These are phyloP conservation scores for Kernera saxatilis DNA, from an alignment of 345 rosid genomes.

Conservation along the genomic window DNA sequence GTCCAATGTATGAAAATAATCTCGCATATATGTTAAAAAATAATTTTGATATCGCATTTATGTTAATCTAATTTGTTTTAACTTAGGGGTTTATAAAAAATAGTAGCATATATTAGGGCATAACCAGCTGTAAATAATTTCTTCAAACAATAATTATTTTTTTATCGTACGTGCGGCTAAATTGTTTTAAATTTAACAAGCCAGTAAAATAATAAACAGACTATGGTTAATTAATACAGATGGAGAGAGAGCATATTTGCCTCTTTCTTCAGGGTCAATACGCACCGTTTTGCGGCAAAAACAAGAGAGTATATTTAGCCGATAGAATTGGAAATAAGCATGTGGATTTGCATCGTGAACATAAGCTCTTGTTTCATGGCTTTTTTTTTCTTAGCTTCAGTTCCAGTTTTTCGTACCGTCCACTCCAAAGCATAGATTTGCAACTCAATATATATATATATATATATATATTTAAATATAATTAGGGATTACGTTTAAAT, in stretches of 20 bases:
- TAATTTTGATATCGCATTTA: neutral
- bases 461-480: neutral
- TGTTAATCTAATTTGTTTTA: neutral
- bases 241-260: conserved; percentile 1
- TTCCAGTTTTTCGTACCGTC: conserved; percentile 6
- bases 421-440: conserved; percentile 22
- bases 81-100: neutral
- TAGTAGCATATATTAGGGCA: neutral
- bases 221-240: neutral
- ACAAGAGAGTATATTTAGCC: conserved; percentile 27
- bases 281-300: conserved; percentile 12
- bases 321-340: conserved; percentile 18
- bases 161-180: conserved; percentile 7
- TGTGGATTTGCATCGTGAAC: conserved; percentile 35
- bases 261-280: conserved; percentile 6
- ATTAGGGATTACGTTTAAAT: neutral
- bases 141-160: too few species aligned
- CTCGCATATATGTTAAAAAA: neutral
- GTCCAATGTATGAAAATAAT: neutral
- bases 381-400: conserved; percentile 4
- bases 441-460: neutral
- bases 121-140: neutral
- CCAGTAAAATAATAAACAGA: neutral
- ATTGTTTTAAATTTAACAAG: neutral
- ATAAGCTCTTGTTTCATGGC: conserved; percentile 33